Percentiles rank a stretch among this genome's conserved stretches.
Evolutionary conservation across 2,329 filamentous ascomycete species (phyloP).

Genomic region (Trichoderma atrobrunneum): DNA sequence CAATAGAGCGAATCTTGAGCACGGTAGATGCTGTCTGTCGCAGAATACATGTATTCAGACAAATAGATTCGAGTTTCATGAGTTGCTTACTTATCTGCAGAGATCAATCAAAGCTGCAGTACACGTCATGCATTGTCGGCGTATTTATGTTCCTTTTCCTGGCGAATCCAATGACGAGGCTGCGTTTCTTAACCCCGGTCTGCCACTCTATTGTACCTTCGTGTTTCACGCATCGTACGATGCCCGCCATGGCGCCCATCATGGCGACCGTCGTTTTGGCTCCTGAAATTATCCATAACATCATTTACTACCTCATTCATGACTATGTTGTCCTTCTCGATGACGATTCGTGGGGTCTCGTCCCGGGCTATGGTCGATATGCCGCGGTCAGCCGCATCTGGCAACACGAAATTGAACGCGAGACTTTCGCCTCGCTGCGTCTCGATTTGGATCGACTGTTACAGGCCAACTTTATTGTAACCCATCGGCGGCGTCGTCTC

Average conservation of each 20-base stretch:
- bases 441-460: background rate
- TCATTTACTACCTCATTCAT: background rate
- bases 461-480: background rate
- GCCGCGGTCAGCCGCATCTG: background rate
- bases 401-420: background rate
- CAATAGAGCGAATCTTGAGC: background rate
- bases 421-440: background rate
- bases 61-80: background rate
- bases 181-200: background rate
- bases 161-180: background rate
- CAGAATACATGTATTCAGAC: background rate
- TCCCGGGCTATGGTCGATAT: background rate
- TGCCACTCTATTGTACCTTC: background rate
- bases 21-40: background rate
- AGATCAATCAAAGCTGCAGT: background rate
- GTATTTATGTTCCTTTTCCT: background rate
- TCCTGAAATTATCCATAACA: background rate
- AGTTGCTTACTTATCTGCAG: background rate
- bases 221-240: background rate
- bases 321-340: background rate
- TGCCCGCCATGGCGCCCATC: background rate
- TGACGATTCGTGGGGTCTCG: background rate
- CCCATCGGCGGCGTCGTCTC: background rate
- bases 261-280: background rate
- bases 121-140: background rate